Percentiles rank a stretch among this genome's conserved stretches.
These are phyloP conservation scores for Brachypodium distachyon DNA, from an alignment of 202 grass and related monocot species.

Conservation along the genomic window DNA sequence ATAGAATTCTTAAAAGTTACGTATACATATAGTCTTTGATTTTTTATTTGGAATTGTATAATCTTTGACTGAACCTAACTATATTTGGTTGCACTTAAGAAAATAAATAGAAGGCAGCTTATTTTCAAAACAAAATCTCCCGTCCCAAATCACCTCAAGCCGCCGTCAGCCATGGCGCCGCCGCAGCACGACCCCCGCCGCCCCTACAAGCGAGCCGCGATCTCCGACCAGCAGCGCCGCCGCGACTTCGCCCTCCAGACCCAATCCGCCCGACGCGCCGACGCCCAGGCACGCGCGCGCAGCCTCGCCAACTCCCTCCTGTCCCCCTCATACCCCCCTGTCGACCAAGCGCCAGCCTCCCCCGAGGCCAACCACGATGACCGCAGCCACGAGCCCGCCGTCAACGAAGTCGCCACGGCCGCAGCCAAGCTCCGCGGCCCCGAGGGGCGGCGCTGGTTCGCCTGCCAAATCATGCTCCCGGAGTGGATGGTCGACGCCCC, in stretches of 20 bases:
- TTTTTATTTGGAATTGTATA: too few relatives aligned
- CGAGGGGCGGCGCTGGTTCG: conserved; percentile 70
- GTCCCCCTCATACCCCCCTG: conserved; percentile 14
- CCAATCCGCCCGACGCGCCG: conserved; percentile 67
- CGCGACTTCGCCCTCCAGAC: conserved; percentile 62
- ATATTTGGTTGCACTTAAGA: too few relatives aligned
- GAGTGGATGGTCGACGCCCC: conserved; percentile 98
- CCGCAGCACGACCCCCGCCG: conserved; percentile 51
- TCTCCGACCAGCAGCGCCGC: conserved; percentile 96
- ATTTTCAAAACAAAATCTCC: too few relatives aligned
- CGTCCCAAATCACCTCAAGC: too few relatives aligned
- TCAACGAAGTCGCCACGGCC: conserved; percentile 34
- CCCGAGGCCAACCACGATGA: background rate
- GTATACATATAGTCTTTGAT: too few relatives aligned
- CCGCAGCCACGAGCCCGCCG: background rate
- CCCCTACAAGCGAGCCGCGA: conserved; percentile 63
- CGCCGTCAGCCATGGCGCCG: conserved; percentile 30
- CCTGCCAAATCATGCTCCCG: conserved; percentile 88
- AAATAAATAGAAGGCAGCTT: too few relatives aligned
- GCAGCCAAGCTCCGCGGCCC: conserved; percentile 57
- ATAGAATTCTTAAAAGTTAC: too few relatives aligned
- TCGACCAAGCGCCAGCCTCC: background rate
- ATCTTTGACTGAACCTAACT: too few relatives aligned
- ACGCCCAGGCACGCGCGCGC: conserved; percentile 80
- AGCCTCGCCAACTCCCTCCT: conserved; percentile 83